These are phyloP conservation scores for Tetrahymena elliotti DNA, from an alignment of 73 alveolate genomes.

Conservation along the genomic window DNA sequence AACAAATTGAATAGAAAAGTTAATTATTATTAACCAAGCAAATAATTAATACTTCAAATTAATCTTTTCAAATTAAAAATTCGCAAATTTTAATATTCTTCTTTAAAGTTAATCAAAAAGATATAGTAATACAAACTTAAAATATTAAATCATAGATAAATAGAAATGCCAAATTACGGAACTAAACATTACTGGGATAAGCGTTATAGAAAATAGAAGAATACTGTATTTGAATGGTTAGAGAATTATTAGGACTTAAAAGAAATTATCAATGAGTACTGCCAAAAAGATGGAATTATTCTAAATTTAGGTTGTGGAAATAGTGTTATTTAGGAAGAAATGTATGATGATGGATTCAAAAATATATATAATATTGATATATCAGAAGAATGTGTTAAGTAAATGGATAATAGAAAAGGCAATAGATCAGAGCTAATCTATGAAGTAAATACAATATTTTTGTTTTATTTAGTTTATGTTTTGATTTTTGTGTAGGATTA, in stretches of 20 bases:
- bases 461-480: background rate
- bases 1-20: background rate
- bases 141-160: background rate
- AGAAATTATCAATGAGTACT: conserved; percentile 49
- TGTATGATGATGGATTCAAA: conserved; percentile 92
- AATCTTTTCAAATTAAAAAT: background rate
- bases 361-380: conserved; percentile 81
- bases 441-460: conserved; percentile 14
- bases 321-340: conserved; percentile 84
- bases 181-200: conserved; percentile 82
- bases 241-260: conserved; percentile 71
- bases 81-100: background rate
- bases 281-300: conserved; percentile 53
- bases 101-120: too few species aligned
- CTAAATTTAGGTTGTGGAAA: conserved; percentile 93
- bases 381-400: conserved; percentile 72
- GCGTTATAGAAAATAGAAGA: conserved; percentile 59
- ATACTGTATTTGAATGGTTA: conserved; percentile 85
- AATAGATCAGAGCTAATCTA: conserved; percentile 59
- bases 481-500: background rate
- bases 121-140: background rate
- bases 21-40: background rate
- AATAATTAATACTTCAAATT: background rate
- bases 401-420: conserved; percentile 81
- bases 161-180: conserved; percentile 89